Evolutionary conservation across 2,329 filamentous ascomycete genomes (phyloP), one percentile per base, ranked within the genome.

Genomic region (Coleophoma eucalyptorum): DNA sequence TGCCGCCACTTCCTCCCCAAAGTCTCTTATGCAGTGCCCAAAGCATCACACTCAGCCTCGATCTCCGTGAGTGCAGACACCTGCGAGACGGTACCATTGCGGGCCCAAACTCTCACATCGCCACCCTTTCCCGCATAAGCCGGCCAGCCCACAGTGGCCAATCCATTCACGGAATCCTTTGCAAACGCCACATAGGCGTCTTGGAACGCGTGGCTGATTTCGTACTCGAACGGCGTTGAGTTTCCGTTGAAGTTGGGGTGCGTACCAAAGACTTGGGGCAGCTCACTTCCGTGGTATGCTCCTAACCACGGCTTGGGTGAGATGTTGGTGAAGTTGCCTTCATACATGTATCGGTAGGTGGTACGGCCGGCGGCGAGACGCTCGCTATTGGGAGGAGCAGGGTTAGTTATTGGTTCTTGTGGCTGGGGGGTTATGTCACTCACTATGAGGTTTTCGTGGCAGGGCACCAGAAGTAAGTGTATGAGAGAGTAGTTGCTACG

Each of bases 261-360:
- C 0, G 67, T 69, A 8, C 67, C 65, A 42, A 68, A 68, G 1
- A 69, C 48, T 45, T 48, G 15, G 1, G 50, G 50, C 1, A 52
- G 35, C 20, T 52, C 50, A 3, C 42, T 35, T 11, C 19, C 31
- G 16, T 55, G 53, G 26, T 42, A 50, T 5, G 48, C 50, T 3
- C 43, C 48, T 26, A 48, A 31, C 32, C 44, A 50, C 3, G 31
- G 35, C 12, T 19, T n/a, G 6, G 53, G 44, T 2, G 50, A 52
- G 19, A 45, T 42, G 32, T 55, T 55, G 4, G 53, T 26, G 34
- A 55, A 52, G 31, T 52, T 55, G 6, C 50, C 50, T 8, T 33
- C 16, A 43, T 50, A 52, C 16, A 44, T n/a, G 32, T 34, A 47
- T 4, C 42, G 46, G 33, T 38, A 38, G n/a, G 45, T 49, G 13